phyloP scores from a whole-genome alignment of 768 basidiomycete species.

The button mushroom (Agaricus bisporus) region DNA sequence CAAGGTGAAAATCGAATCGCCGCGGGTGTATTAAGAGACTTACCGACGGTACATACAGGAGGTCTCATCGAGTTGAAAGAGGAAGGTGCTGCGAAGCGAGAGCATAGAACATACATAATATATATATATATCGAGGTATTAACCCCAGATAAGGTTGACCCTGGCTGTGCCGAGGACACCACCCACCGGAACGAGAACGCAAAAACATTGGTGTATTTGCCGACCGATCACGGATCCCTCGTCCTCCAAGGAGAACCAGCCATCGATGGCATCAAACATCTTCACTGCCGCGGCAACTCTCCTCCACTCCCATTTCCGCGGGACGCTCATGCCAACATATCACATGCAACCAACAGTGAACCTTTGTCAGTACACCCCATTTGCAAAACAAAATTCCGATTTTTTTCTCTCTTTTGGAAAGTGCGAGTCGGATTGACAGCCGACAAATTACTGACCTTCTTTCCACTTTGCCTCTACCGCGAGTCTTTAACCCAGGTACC shows the following conservation, averaged over 20 bases:
- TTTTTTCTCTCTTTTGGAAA: neutral
- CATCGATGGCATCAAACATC: neutral
- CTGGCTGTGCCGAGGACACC: constrained; percentile 5
- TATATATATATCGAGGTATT: too few relatives aligned
- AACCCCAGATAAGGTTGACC: neutral
- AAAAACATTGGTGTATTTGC: neutral
- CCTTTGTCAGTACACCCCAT: too few relatives aligned
- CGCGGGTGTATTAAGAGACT: neutral
- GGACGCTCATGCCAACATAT: neutral
- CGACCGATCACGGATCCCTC: constrained; percentile 9
- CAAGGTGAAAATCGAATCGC: neutral
- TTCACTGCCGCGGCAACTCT: neutral
- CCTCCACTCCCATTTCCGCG: constrained; percentile 9
- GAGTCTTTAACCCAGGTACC: too few relatives aligned
- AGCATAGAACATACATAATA: neutral
- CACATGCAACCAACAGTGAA: neutral
- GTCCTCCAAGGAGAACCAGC: constrained; percentile 2
- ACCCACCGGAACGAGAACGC: neutral
- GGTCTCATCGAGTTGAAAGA: neutral
- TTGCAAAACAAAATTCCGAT: too few relatives aligned
- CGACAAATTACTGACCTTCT: too few relatives aligned
- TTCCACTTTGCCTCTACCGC: too few relatives aligned
- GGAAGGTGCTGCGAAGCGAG: neutral
- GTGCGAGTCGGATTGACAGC: neutral
- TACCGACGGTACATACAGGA: constrained; percentile 6